Base-by-base conservation (phyloP, 2,329 filamentous ascomycete species). In the Paracoccidioides brasiliensis region DNA sequence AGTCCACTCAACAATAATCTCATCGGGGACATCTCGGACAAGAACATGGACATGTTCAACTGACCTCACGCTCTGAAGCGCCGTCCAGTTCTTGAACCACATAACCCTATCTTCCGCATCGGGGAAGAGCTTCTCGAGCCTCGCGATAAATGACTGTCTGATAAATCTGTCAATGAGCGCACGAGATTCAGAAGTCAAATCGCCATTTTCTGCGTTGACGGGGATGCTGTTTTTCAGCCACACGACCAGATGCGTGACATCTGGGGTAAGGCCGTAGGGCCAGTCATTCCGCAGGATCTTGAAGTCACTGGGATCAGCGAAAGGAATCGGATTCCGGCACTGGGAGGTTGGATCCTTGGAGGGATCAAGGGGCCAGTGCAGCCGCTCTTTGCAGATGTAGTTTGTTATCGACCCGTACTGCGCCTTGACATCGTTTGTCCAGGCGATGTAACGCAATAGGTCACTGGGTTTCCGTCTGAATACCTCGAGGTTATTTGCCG, bases 71-170 rank as follows among this genome's bases (percentile, higher is more conserved):
- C 79, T 82, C 67, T 84, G 81, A 66, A 83, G 62, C 41, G 74
- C 74, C 7, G 76, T 77, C 73, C 79, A 82, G 61, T 84, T 84
- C 73, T 82, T 83, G 64, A 84, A 84, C 81, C 81, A 84, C 56
- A 80, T 64, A 30, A 84, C 76, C 60, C 75, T 75, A 22, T 74
- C 73, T 28, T 63, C 59, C 48, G 68, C 71, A 49, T 62, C 59
- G 63, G 66, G 41, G 63, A 56, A 42, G 63, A 69, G 38, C 61
- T 59, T 58, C 74, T 72, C 43, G 61, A 78, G 64, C 43, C 71
- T 69, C 9, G 63, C 62, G 10, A 78, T 70, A 64, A 83, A 83
- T 32, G 69, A 76, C 30, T 61, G 67, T 54, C 71, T 63, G 41
- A 80, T 74, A 66, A 80, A 80, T 0, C 62, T 62, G 57, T 79